Conservation (phyloP, 441 rosid genomes). For the Omphalea diandra region DNA sequence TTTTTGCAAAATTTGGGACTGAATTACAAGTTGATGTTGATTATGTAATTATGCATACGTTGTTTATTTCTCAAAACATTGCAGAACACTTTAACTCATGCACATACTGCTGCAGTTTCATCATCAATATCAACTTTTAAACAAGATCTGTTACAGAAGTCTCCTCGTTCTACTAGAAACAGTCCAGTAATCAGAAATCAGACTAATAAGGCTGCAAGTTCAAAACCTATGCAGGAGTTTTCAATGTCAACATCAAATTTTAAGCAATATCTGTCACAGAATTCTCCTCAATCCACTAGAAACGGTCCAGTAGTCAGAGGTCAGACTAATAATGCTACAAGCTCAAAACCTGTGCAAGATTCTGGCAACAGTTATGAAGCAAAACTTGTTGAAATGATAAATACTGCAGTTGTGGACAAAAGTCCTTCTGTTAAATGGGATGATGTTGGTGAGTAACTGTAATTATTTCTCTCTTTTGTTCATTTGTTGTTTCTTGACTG, state of each 20-base stretch:
- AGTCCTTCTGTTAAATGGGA: constrained; percentile 95
- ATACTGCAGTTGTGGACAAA: constrained; percentile 83
- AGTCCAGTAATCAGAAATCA: constrained; percentile 34
- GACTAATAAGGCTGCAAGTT: constrained; percentile 38
- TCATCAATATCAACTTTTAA: constrained; percentile 41
- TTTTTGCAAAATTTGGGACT: constrained; percentile 8
- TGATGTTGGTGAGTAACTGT: constrained; percentile 75
- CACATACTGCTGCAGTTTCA: constrained; percentile 53
- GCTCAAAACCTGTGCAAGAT: constrained; percentile 49
- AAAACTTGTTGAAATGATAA: constrained; percentile 83
- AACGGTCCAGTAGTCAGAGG: constrained; percentile 31
- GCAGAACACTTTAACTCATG: constrained; percentile 54
- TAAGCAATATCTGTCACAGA: constrained; percentile 38
- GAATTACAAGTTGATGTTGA: constrained; percentile 1
- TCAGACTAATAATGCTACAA: constrained; percentile 41
- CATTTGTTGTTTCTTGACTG: not conserved
- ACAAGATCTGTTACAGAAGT: constrained; percentile 35
- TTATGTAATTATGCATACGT: constrained; percentile 16
- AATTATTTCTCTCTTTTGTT: not conserved
- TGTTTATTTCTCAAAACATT: constrained; percentile 24
- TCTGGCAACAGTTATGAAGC: constrained; percentile 59
- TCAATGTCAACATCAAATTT: constrained; percentile 42
- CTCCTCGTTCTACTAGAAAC: constrained; percentile 38
- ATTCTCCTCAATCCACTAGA: constrained; percentile 36
- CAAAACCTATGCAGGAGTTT: too few species aligned